A percentile compares a stretch with the other conserved stretches of the same genome.
phyloP scores from a whole-genome alignment of 441 rosid genomes.

The Populus trichocarpa region DNA sequence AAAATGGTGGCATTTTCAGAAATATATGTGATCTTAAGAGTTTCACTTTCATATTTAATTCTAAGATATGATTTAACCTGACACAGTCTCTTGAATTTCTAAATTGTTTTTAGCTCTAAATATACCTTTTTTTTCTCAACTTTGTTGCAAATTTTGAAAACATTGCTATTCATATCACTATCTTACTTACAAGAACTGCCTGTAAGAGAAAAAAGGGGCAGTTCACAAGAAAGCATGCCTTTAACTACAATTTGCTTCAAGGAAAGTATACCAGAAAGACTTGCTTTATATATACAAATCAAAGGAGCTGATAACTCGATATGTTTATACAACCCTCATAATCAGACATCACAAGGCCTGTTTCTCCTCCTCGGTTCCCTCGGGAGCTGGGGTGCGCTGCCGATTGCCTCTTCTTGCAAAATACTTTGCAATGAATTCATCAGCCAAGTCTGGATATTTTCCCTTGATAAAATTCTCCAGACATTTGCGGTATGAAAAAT shows the following conservation, averaged over 20 bases:
- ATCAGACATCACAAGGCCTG: neutral
- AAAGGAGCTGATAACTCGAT: neutral
- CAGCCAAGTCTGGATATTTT: conserved; percentile 63
- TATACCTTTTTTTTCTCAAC: neutral
- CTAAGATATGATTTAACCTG: no score
- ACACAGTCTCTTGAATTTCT: no score
- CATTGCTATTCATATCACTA: no score
- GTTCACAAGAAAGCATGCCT: neutral
- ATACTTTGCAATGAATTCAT: conserved; percentile 58
- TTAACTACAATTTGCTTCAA: neutral
- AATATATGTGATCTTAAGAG: no score
- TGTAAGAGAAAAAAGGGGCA: neutral
- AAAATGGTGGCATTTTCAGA: no score
- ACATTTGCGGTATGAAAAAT: conserved; percentile 81
- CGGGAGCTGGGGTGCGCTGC: conserved; percentile 20
- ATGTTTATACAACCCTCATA: neutral
- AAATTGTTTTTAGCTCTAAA: neutral
- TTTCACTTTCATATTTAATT: no score
- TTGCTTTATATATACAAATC: neutral
- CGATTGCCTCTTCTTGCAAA: conserved; percentile 37
- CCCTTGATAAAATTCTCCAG: conserved; percentile 51
- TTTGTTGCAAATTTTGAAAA: no score
- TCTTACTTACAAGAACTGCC: neutral
- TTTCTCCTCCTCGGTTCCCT: conserved; percentile 11
- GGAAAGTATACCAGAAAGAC: neutral